Evolutionary conservation across 306 rosid genomes (phyloP), one percentile per base, ranked within the genome.

Genomic region (Cicer chorassanicum): DNA sequence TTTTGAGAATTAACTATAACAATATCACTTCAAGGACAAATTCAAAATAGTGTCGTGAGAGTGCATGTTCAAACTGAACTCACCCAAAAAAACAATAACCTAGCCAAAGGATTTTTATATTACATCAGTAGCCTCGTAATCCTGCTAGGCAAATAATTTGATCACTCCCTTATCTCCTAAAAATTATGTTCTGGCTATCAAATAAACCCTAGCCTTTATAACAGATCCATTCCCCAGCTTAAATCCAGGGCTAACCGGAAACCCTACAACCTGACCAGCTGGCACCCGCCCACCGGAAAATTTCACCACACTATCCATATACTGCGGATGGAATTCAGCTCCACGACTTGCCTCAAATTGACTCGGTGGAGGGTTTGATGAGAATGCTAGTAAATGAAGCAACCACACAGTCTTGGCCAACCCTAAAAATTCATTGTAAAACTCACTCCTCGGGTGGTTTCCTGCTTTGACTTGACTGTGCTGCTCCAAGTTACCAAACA

Each of bases 321-420:
- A 94, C 39, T 85, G 89, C 0, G 85, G 78, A 73, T 92, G 92
- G 81, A 90, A 90, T 46, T 92, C 93, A 10, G 97, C 97, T 67
- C 99, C 95, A 2, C 95, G 89, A 19, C 93, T 82, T 0, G 95
- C 97, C 85, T 91, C 99, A 38, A 94, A 94, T 86, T 84, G 96
- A 70, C 89, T 86, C 2, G 96, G 96, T 14, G 96, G 82, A 41
- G 95, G 99, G 83, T 90, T 86, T 7, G 92, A 88, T 10, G 99
- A 94, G 84, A 94, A 94, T n/a, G 97, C 97, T 8, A 94, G 82
- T 74, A 94, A 86, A 60, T 94, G 99, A 69, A 94, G 97, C 78
- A 88, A 75, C 99, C 99, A 94, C 51, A 90, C 88, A 1, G 95
- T 78, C 87, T 94, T 92, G 21, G 96, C 92, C 62, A 94, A 49